Conservation (phyloP, 2,329 filamentous ascomycete genomes). For the Colletotrichum somersetense region DNA sequence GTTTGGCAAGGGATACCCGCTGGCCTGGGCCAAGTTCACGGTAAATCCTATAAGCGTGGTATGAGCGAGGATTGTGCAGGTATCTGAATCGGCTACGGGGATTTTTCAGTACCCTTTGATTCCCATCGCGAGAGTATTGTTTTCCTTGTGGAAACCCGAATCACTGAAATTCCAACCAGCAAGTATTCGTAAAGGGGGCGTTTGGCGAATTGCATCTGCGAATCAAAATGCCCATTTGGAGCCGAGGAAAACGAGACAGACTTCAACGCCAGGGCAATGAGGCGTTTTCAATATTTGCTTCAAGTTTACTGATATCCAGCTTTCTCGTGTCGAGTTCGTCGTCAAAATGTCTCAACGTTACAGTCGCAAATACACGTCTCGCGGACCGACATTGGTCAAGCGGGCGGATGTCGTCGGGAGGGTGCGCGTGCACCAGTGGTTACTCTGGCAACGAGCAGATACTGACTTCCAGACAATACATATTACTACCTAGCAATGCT, state of each 20-base stretch:
- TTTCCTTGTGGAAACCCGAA: background rate
- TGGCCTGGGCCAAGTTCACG: constrained; percentile 87
- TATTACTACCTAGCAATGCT: too few relatives aligned
- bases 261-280: background rate
- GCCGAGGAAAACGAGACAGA: background rate
- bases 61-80: constrained; percentile 36
- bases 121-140: constrained; percentile 61
- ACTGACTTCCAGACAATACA: background rate
- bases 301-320: background rate
- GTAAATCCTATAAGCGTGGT: constrained; percentile 76
- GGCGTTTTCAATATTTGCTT: background rate
- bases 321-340: background rate
- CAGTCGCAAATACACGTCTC: background rate
- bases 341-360: background rate
- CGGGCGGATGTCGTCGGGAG: background rate
- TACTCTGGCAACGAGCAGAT: constrained; percentile 11
- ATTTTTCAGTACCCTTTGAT: constrained; percentile 68
- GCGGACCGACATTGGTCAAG: background rate
- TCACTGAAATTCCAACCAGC: background rate
- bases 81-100: background rate
- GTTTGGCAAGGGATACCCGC: constrained; percentile 83
- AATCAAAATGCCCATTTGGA: background rate
- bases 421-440: background rate
- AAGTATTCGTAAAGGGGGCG: background rate
- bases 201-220: constrained; percentile 1